These are phyloP conservation scores for Gossypium davidsonii DNA, from an alignment of 441 rosid species.

Conservation along the genomic window DNA sequence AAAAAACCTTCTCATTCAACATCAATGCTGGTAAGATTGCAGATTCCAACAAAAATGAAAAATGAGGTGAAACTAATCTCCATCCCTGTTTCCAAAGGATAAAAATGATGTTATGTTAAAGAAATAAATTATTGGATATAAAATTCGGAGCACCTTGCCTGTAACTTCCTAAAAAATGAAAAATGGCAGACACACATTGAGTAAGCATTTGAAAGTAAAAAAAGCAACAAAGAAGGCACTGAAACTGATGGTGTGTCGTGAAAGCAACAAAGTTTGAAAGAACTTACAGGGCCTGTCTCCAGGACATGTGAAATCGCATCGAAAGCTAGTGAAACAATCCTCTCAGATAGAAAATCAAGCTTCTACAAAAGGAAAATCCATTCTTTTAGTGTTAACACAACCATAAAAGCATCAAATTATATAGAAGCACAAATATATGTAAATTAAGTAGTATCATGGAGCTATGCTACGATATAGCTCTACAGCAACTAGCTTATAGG, in stretches of 20 bases:
- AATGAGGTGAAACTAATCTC: slow-evolving; percentile 85
- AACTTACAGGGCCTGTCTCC: slow-evolving; percentile 83
- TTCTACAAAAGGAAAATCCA: slow-evolving; percentile 43
- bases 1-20: slow-evolving; percentile 65
- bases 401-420: not conserved
- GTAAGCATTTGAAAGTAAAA: slow-evolving; percentile 1
- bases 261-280: slow-evolving; percentile 16
- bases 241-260: not conserved
- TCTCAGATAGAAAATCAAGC: slow-evolving; percentile 54
- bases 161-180: slow-evolving; percentile 6
- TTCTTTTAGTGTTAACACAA: slow-evolving; percentile 12
- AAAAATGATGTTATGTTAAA: slow-evolving; percentile 8
- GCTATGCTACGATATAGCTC: not conserved
- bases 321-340: slow-evolving; percentile 69
- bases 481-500: not conserved
- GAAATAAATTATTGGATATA: not conserved
- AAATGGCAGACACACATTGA: not conserved
- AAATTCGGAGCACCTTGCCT: slow-evolving; percentile 6
- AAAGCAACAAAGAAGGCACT: not conserved
- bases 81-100: slow-evolving; percentile 56
- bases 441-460: not conserved
- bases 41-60: slow-evolving; percentile 60
- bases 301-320: slow-evolving; percentile 70
- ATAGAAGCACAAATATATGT: not conserved
- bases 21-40: slow-evolving; percentile 72